These are phyloP conservation scores for Calophaca sinica DNA, from an alignment of 306 rosid species.

Conservation along the genomic window DNA sequence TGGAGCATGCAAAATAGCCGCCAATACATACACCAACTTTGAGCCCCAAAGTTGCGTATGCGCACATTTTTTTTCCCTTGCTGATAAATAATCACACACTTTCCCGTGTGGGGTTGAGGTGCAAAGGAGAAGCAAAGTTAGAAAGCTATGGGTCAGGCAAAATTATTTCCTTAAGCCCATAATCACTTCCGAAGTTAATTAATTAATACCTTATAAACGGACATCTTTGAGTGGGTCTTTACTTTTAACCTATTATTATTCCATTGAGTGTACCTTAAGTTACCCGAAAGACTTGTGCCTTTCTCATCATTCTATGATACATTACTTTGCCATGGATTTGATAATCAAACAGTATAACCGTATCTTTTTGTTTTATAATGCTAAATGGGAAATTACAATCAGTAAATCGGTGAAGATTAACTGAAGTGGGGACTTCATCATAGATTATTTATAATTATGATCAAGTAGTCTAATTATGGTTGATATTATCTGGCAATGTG, in stretches of 20 bases:
- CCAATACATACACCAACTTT: slow-evolving; percentile 46
- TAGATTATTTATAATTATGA: slow-evolving; percentile 30
- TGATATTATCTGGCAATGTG: slow-evolving; percentile 11
- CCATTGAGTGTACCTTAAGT: slow-evolving; percentile 71
- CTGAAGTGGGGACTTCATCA: slow-evolving; percentile 2
- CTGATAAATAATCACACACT: slow-evolving; percentile 50
- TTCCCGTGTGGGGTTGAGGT: slow-evolving; percentile 67
- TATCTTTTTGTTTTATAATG: slow-evolving; percentile 24
- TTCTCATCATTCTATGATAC: slow-evolving; percentile 55
- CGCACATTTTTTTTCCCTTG: slow-evolving; percentile 3
- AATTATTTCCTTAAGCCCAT: slow-evolving; percentile 49
- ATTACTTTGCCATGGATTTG: slow-evolving; percentile 30
- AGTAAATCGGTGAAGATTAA: not conserved
- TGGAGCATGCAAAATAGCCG: slow-evolving; percentile 54
- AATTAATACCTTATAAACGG: slow-evolving; percentile 49
- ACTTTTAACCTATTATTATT: slow-evolving; percentile 72
- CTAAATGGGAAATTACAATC: slow-evolving; percentile 28
- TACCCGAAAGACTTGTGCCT: slow-evolving; percentile 51
- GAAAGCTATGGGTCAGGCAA: slow-evolving; percentile 60
- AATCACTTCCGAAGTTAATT: slow-evolving; percentile 69
- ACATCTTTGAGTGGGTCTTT: slow-evolving; percentile 59
- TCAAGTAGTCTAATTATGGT: no score
- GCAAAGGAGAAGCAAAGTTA: slow-evolving; percentile 72
- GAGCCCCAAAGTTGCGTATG: slow-evolving; percentile 42
- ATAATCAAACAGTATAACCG: slow-evolving; percentile 32